A percentile compares a stretch with the other conserved stretches of the same genome.
These are phyloP conservation scores for Albatrellus ellisii DNA, from an alignment of 768 basidiomycete genomes.

Conservation along the genomic window DNA sequence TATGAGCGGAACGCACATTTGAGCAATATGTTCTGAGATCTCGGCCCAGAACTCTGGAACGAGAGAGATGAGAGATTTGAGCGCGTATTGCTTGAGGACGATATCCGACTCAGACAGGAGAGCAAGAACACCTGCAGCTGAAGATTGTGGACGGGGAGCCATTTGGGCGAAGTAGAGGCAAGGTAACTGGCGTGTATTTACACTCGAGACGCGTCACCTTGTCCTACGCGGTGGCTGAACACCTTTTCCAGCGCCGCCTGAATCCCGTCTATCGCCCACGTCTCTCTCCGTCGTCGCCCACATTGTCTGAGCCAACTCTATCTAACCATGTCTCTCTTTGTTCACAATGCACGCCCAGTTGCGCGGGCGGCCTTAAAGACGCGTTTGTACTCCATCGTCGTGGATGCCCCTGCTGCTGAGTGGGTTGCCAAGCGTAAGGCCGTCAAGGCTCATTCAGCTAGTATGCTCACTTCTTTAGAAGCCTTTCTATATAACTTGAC, in stretches of 20 bases:
- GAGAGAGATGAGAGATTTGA: slow-evolving; percentile 66
- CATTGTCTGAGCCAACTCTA: background rate
- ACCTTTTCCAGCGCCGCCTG: slow-evolving; percentile 1
- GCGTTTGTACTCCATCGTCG: slow-evolving; percentile 24
- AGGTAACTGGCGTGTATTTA: slow-evolving; percentile 10
- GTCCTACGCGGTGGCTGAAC: background rate
- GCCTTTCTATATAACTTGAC: slow-evolving; percentile 2
- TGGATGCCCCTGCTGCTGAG: slow-evolving; percentile 25
- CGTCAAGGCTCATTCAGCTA: slow-evolving; percentile 50
- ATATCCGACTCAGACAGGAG: slow-evolving; percentile 83
- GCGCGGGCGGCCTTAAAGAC: slow-evolving; percentile 28
- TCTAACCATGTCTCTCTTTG: slow-evolving; percentile 23
- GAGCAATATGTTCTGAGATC: slow-evolving; percentile 86
- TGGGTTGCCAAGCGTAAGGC: slow-evolving; percentile 43
- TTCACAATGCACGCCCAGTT: slow-evolving; percentile 34
- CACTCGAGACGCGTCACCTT: slow-evolving; percentile 27
- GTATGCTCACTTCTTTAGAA: slow-evolving; percentile 24
- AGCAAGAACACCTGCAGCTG: slow-evolving; percentile 82
- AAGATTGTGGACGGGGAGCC: slow-evolving; percentile 66
- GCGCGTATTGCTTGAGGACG: slow-evolving; percentile 83
- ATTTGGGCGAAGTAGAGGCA: slow-evolving; percentile 23
- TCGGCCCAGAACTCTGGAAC: slow-evolving; percentile 98
- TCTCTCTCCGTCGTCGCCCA: slow-evolving; percentile 3
- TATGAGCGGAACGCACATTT: slow-evolving; percentile 52
- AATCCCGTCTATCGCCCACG: slow-evolving; percentile 4